Percentiles rank a stretch among this genome's conserved stretches.
Conservation (phyloP, 1,139 yeast genomes). For the Pichia sp. region DNA sequence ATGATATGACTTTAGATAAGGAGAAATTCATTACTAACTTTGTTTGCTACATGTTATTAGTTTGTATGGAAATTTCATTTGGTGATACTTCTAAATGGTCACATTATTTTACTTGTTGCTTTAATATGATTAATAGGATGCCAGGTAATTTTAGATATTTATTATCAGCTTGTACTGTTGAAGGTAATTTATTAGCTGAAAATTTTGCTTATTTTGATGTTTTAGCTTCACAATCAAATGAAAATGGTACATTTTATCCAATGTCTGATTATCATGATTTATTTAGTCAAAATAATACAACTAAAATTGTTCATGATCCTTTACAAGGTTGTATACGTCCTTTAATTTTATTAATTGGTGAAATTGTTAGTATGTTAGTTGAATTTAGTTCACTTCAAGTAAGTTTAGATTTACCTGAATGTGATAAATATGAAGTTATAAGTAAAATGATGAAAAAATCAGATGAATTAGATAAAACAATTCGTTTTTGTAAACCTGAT, state of each 20-base stretch:
- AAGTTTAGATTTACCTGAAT: slow-evolving; percentile 18
- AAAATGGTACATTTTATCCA: slow-evolving; percentile 34
- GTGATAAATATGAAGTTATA: slow-evolving; percentile 19
- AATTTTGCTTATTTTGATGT: slow-evolving; percentile 41
- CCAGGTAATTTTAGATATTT: slow-evolving; percentile 26
- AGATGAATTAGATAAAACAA: slow-evolving; percentile 30
- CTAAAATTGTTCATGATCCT: slow-evolving; percentile 31
- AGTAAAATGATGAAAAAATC: slow-evolving; percentile 16
- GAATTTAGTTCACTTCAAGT: slow-evolving; percentile 18
- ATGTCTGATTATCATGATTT: slow-evolving; percentile 30
- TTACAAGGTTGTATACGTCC: slow-evolving; percentile 42
- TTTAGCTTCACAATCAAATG: slow-evolving; percentile 32
- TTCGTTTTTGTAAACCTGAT: slow-evolving; percentile 37
- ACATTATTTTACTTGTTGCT: slow-evolving; percentile 28
- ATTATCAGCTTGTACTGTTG: slow-evolving; percentile 26
- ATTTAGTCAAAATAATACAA: slow-evolving; percentile 15
- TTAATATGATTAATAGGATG: slow-evolving; percentile 29
- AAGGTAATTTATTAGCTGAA: slow-evolving; percentile 35
- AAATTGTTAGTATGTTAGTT: slow-evolving; percentile 30
- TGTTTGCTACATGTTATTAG: slow-evolving; percentile 30
- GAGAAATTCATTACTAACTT: slow-evolving; percentile 27
- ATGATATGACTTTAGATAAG: slow-evolving; percentile 13
- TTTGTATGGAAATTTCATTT: slow-evolving; percentile 32
- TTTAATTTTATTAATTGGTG: slow-evolving; percentile 35
- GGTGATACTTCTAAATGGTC: slow-evolving; percentile 34